Evolutionary conservation across 225 moss, liverwort and hornwort genomes (phyloP).

Genomic region (Ulota crispa): DNA sequence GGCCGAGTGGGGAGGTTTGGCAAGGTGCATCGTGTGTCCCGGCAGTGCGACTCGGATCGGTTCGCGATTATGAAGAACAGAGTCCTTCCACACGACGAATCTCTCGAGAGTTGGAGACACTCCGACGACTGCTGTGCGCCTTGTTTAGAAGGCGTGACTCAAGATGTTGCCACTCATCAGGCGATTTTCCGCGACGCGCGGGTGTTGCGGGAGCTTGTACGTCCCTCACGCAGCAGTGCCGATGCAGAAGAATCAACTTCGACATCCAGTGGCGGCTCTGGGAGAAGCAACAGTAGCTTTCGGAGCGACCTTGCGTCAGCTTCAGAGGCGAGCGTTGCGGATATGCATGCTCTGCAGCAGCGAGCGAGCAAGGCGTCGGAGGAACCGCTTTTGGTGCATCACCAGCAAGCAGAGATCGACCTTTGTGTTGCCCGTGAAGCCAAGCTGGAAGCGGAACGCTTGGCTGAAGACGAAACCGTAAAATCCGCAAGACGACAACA

Average conservation of each 20-base stretch:
- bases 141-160: background rate
- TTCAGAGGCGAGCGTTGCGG: conserved; percentile 13
- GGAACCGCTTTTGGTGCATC: conserved; percentile 16
- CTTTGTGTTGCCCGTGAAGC: background rate
- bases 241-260: background rate
- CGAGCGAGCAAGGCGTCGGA: background rate
- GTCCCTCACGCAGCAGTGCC: background rate
- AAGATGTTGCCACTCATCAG: background rate
- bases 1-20: conserved; percentile 18
- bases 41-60: background rate
- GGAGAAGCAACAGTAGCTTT: background rate
- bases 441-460: background rate
- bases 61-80: background rate
- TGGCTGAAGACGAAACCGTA: background rate
- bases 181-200: background rate
- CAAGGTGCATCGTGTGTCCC: background rate
- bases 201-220: conserved; percentile 12
- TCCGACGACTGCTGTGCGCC: background rate
- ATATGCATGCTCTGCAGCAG: background rate
- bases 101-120: background rate
- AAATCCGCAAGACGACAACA: background rate
- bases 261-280: background rate
- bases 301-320: conserved; percentile 7
- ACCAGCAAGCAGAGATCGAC: background rate
- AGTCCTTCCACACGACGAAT: background rate